Base-by-base conservation (phyloP, 495 filamentous ascomycete genomes). In the Neurospora sublineolata region DNA sequence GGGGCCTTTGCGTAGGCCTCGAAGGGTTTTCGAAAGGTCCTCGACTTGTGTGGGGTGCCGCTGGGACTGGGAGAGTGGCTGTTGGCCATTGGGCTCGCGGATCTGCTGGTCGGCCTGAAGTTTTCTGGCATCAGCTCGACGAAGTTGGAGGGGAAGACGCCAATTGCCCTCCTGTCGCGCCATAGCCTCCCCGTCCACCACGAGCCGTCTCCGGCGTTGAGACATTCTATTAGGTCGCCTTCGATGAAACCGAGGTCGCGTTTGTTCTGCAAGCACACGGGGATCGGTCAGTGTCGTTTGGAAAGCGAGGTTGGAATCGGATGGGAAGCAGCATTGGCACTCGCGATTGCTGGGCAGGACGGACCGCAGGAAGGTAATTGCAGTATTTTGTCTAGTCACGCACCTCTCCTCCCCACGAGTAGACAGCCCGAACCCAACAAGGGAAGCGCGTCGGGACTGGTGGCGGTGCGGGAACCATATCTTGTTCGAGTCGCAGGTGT, bases 171-270 rank as follows among this genome's bases (percentile, higher is more conserved):
- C 78, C 90, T 89, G 79, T 98, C 95, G 71, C 96, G 87, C 74
- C 88, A 89, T 77, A 98, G 79, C 67, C 94, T 89, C 36, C 95
- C 95, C 83, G 92, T 97, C 95, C 95, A 99, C 96, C 95, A 99
- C 69, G 91, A 92, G 37, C 96, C 96, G 82, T 99, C 95, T 69
- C 95, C 95, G 3, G 95, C 95, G 80, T 98, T 99, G 23, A 99
- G 85, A 78, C 94, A 97, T 87, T 99, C 95, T 78, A 99, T 99
- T 72, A 98, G 83, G 82, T 99, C 95, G 60, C 96, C 95, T 79
- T 99, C 96, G 73, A 98, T 90, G 80, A 99, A 98, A 23, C 95
- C 95, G 70, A 99, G 85, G 78, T 99, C 95, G 75, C 90, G 88
- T 82, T 94, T 97, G 3, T 92, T 94, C 88, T 92, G 71, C 3